Conservation (phyloP, 495 filamentous ascomycete genomes). For the Ascobolus immersus region DNA sequence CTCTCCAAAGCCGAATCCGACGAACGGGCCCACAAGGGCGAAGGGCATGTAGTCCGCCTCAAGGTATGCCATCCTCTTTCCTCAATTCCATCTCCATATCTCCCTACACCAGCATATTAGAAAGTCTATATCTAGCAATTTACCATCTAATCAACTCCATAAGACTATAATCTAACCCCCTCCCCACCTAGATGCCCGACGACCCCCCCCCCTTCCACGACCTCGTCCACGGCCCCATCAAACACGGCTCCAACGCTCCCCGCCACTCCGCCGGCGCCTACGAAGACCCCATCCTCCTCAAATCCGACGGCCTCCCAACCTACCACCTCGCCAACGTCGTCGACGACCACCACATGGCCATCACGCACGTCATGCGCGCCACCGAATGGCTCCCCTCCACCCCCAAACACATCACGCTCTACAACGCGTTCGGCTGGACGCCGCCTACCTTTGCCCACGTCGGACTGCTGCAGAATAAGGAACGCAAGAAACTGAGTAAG, state of each 20-base stretch:
- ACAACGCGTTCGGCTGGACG: constrained; percentile 72
- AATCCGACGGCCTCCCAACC: constrained; percentile 73
- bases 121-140: too few relatives aligned
- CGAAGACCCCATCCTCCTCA: constrained; percentile 64
- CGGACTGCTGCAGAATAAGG: constrained; percentile 50
- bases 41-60: constrained; percentile 56
- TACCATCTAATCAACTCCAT: too few relatives aligned
- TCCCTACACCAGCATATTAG: too few relatives aligned
- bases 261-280: constrained; percentile 22
- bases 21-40: constrained; percentile 35
- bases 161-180: too few relatives aligned
- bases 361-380: constrained; percentile 84
- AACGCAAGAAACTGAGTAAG: constrained; percentile 73
- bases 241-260: constrained; percentile 20
- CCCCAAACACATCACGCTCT: constrained; percentile 64
- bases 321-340: constrained; percentile 96
- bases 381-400: constrained; percentile 81
- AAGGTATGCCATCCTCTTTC: constrained; percentile 15
- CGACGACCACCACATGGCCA: constrained; percentile 80
- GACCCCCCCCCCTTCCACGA: constrained; percentile 38
- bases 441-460: constrained; percentile 70
- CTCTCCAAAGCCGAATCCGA: constrained; percentile 43
- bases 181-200: constrained; percentile 20
- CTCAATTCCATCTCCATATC: neutral
- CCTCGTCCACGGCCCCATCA: constrained; percentile 45